phyloP scores from a whole-genome alignment of 2,329 filamentous ascomycete genomes.

The Xylariaceae sp. region DNA sequence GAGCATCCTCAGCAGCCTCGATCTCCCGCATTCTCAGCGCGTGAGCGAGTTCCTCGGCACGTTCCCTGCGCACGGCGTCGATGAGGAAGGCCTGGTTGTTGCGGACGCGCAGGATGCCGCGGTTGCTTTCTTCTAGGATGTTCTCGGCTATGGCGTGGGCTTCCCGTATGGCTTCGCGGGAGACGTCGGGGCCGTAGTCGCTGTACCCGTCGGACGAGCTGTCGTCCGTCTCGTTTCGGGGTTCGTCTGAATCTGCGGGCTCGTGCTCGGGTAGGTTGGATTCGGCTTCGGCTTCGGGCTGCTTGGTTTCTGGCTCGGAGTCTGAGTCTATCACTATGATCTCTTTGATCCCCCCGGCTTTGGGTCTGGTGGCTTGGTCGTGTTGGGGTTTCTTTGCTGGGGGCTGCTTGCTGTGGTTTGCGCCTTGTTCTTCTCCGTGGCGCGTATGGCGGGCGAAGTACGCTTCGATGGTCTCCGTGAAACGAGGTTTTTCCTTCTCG shows the following conservation, averaged over 20 bases:
- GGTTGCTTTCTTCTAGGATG: neutral
- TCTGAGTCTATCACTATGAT: too few species aligned
- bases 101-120: neutral
- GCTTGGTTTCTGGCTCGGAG: neutral
- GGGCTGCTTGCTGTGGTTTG: neutral
- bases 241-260: too few species aligned
- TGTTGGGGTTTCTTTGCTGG: neutral
- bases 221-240: too few species aligned
- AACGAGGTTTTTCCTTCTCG: neutral
- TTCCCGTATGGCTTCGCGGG: neutral
- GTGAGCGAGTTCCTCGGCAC: too few species aligned
- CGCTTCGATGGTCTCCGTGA: neutral
- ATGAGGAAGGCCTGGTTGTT: slow-evolving; percentile 11
- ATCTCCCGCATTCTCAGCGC: too few species aligned
- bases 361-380: neutral
- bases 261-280: neutral
- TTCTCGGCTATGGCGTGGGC: neutral
- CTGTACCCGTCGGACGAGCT: neutral
- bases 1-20: too few species aligned
- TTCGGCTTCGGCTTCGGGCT: neutral
- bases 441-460: neutral
- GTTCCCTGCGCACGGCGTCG: neutral
- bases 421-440: neutral
- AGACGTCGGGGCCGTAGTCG: neutral
- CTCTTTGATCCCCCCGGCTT: too few species aligned